These are phyloP conservation scores for Physcomitrellopsis africana DNA, from an alignment of 225 moss, liverwort and hornwort species.

Conservation along the genomic window DNA sequence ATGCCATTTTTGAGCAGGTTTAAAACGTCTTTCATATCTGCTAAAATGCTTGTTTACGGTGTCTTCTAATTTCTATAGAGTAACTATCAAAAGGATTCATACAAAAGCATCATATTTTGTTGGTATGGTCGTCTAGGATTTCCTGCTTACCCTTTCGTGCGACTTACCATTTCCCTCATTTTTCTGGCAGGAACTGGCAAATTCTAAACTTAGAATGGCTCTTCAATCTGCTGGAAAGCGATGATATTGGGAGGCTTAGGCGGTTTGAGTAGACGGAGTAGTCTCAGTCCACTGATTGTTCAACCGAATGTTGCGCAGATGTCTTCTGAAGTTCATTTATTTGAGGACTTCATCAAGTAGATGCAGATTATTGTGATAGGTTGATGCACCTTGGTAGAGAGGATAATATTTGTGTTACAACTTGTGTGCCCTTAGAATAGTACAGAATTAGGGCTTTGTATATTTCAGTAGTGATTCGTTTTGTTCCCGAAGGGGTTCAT, in stretches of 20 bases:
- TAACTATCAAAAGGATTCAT: not conserved
- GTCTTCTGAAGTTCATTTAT: slow-evolving; percentile 17
- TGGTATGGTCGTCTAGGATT: not conserved
- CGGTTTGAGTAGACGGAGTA: slow-evolving; percentile 9
- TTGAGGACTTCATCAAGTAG: slow-evolving; percentile 8
- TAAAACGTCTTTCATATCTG: not conserved
- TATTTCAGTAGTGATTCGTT: slow-evolving; percentile 21
- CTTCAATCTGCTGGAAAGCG: slow-evolving; percentile 44
- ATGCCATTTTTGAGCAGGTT: slow-evolving; percentile 60
- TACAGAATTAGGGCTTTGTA: slow-evolving; percentile 8
- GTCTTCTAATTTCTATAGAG: not conserved
- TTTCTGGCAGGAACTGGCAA: slow-evolving; percentile 47
- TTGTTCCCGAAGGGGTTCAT: not conserved
- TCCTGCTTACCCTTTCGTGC: slow-evolving; percentile 2
- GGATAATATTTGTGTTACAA: slow-evolving; percentile 17
- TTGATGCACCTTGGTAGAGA: not conserved
- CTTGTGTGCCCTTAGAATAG: slow-evolving; percentile 11
- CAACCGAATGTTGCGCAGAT: slow-evolving; percentile 2
- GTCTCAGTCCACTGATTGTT: slow-evolving; percentile 12
- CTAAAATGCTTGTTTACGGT: not conserved
- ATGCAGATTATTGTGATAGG: slow-evolving; percentile 22
- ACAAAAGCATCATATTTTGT: not conserved
- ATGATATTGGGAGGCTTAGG: slow-evolving; percentile 26
- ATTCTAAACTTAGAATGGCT: slow-evolving; percentile 49
- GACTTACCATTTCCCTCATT: slow-evolving; percentile 19